Percentiles rank a stretch among this genome's conserved stretches.
These are phyloP conservation scores for Croton setiger DNA, from an alignment of 441 rosid species.

Conservation along the genomic window DNA sequence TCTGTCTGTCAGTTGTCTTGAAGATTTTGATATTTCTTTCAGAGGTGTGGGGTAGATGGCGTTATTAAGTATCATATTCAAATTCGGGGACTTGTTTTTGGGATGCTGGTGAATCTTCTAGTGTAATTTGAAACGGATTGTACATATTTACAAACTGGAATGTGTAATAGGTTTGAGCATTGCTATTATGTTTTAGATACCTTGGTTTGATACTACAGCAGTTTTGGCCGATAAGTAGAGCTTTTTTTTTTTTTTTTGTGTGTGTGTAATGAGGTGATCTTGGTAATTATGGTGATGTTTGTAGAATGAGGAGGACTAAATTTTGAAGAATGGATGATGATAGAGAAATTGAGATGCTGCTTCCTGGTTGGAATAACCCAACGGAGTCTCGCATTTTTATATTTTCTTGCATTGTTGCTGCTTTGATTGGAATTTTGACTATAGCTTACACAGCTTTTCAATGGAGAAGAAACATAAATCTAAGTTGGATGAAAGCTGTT, in stretches of 20 bases:
- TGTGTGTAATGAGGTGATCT: neutral
- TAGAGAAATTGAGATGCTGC: conserved; percentile 44
- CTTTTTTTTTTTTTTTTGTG: too few relatives aligned
- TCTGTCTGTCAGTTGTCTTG: neutral
- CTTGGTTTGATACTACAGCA: neutral
- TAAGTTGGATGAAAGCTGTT: conserved; percentile 93
- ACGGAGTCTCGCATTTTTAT: conserved; percentile 58
- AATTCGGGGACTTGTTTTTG: neutral
- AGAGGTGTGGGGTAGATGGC: neutral
- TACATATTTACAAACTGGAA: neutral
- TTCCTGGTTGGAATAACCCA: conserved; percentile 50
- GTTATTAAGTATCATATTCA: neutral
- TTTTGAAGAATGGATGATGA: conserved; percentile 59
- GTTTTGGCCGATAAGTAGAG: neutral
- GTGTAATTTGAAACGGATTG: conserved; percentile 4
- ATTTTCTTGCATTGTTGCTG: conserved; percentile 65
- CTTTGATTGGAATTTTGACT: conserved; percentile 74
- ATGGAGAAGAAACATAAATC: conserved; percentile 89
- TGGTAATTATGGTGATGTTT: conserved; percentile 7
- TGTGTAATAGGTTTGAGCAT: neutral
- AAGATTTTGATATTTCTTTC: neutral
- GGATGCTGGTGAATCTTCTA: neutral
- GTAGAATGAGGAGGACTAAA: conserved; percentile 22
- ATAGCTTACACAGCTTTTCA: conserved; percentile 91
- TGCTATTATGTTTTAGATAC: neutral